Percentiles rank a stretch among this genome's conserved stretches.
Conservation (phyloP, 2,329 filamentous ascomycete genomes). For the Endoconidiophora polonica region DNA sequence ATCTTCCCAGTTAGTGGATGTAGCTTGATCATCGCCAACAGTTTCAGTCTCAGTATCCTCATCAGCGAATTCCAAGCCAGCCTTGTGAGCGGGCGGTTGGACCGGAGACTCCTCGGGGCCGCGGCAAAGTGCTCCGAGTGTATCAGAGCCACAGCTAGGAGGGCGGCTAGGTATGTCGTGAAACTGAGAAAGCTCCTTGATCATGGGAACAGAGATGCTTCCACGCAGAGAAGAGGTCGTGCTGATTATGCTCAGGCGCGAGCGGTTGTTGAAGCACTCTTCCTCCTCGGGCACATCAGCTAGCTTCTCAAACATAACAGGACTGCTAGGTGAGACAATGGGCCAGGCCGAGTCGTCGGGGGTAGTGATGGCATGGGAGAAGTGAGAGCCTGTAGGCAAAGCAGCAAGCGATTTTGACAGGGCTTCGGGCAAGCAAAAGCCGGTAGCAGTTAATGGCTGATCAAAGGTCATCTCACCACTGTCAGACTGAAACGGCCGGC, state of each 20-base stretch:
- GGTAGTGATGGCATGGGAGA: constrained; percentile 27
- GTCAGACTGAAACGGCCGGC: constrained; percentile 31
- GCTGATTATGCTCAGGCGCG: constrained; percentile 29
- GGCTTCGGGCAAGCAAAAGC: constrained; percentile 29
- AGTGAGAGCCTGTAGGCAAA: constrained; percentile 19
- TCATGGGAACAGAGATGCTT: constrained; percentile 37
- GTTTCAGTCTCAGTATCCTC: constrained; percentile 16
- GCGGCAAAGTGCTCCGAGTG: constrained; percentile 24
- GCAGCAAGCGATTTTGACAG: constrained; percentile 18
- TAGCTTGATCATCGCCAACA: constrained; percentile 18
- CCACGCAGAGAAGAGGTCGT: constrained; percentile 35
- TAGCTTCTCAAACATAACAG: constrained; percentile 26
- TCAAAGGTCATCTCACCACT: constrained; percentile 27
- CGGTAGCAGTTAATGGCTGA: constrained; percentile 27
- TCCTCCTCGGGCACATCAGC: constrained; percentile 49
- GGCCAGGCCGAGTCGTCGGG: constrained; percentile 29
- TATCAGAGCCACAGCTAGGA: constrained; percentile 35
- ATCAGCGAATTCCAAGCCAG: constrained; percentile 22
- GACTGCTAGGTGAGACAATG: constrained; percentile 22
- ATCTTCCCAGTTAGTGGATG: constrained; percentile 43
- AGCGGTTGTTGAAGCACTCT: constrained; percentile 27
- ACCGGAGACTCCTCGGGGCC: neutral
- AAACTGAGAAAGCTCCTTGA: constrained; percentile 27
- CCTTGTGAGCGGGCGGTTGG: constrained; percentile 4
- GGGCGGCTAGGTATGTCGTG: constrained; percentile 20